A percentile compares a stretch with the other conserved stretches of the same genome.
Conservation (phyloP, 805 yeast genomes). For the Kurtzmaniella cleridarum region DNA sequence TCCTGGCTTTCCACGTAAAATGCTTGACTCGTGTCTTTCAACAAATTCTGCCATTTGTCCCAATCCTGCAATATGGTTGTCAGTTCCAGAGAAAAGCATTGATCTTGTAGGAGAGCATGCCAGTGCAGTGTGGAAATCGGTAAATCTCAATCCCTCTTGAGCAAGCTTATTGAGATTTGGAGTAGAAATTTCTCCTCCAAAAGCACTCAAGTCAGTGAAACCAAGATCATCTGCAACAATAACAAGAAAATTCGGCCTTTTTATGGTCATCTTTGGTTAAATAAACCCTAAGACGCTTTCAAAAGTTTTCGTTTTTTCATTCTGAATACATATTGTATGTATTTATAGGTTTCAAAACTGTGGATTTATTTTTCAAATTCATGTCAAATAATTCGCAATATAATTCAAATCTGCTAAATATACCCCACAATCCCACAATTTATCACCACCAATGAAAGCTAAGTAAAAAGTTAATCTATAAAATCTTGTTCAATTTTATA, state of each 20-base stretch:
- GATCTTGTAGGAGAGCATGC: slow-evolving; percentile 65
- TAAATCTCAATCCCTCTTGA: slow-evolving; percentile 41
- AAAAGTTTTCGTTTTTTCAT: too few species aligned
- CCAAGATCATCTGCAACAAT: slow-evolving; percentile 62
- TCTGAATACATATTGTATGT: too few species aligned
- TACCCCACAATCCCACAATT: too few species aligned
- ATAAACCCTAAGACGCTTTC: too few species aligned
- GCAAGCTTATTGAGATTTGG: slow-evolving; percentile 47
- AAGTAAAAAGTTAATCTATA: too few species aligned
- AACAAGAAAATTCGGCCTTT: slow-evolving; percentile 45
- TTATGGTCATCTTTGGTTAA: slow-evolving; percentile 3
- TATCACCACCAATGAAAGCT: too few species aligned
- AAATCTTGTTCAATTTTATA: too few species aligned
- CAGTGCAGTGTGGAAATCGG: slow-evolving; percentile 58
- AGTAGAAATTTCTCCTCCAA: slow-evolving; percentile 55
- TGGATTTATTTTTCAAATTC: too few species aligned
- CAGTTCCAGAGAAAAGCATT: slow-evolving; percentile 56
- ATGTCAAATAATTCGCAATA: too few species aligned
- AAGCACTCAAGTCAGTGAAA: slow-evolving; percentile 48
- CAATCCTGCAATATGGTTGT: slow-evolving; percentile 55
- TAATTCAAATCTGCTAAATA: too few species aligned
- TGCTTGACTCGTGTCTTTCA: slow-evolving; percentile 25
- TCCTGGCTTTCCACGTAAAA: slow-evolving; percentile 43
- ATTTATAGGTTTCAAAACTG: too few species aligned
- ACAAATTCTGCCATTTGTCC: slow-evolving; percentile 54